Evolutionary conservation across 2,329 filamentous ascomycete species (phyloP).

Genomic region (Dactylellina haptotyla): DNA sequence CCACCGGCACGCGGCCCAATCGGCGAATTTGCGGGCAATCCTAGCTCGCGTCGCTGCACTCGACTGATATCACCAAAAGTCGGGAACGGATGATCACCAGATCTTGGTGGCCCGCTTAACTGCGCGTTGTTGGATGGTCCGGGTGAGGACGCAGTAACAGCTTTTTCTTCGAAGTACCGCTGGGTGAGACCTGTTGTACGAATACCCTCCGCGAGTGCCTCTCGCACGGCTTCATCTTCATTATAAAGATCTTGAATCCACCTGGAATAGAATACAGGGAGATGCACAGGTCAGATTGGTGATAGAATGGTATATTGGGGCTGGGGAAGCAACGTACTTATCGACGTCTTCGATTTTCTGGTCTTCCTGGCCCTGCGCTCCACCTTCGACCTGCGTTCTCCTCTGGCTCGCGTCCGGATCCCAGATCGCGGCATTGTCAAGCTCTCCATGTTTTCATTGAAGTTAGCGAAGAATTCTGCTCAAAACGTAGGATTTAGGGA

Average conservation of each 20-base stretch:
- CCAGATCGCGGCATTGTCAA: conserved; percentile 24
- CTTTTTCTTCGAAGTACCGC: conserved; percentile 14
- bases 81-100: neutral
- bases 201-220: conserved; percentile 23
- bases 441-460: neutral
- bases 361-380: neutral
- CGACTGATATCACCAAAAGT: conserved; percentile 31
- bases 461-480: neutral
- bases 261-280: neutral
- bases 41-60: neutral
- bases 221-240: neutral
- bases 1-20: neutral
- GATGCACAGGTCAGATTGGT: neutral
- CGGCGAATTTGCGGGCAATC: neutral
- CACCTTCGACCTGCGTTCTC: neutral
- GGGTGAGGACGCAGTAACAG: neutral
- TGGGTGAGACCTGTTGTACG: conserved; percentile 43
- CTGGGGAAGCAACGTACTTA: conserved; percentile 1
- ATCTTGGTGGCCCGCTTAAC: neutral
- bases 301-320: neutral
- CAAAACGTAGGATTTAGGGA: neutral
- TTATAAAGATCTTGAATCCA: conserved; percentile 27
- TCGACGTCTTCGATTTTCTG: conserved; percentile 27
- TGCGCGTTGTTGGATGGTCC: neutral
- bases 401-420: neutral